These are phyloP conservation scores for Apiospora hydei DNA, from an alignment of 2,329 filamentous ascomycete species.

Conservation along the genomic window DNA sequence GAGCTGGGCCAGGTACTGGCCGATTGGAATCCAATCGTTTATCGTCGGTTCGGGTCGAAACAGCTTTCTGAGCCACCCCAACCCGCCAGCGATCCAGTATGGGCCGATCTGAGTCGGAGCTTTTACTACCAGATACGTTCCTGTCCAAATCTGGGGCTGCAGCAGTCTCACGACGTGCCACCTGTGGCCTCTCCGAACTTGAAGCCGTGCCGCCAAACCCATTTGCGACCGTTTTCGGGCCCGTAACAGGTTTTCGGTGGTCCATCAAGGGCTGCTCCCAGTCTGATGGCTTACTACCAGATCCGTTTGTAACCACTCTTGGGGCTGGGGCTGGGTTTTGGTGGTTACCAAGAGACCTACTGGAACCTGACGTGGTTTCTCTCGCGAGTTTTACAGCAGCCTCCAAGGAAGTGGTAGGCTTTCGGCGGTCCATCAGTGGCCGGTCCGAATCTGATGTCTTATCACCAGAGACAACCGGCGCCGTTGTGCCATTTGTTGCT, in stretches of 20 bases:
- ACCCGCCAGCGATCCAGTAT: neutral
- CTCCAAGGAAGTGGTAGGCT: neutral
- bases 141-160: neutral
- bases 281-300: neutral
- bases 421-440: neutral
- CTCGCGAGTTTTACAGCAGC: neutral
- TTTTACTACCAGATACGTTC: neutral
- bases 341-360: neutral
- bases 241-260: neutral
- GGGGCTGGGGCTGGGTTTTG: neutral
- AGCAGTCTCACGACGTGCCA: neutral
- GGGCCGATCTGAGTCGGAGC: slow-evolving; percentile 12
- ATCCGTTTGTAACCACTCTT: neutral
- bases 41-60: neutral
- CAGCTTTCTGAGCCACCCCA: neutral
- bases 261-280: neutral
- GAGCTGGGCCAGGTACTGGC: neutral
- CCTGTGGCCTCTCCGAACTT: neutral
- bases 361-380: neutral
- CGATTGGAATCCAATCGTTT: neutral
- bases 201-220: neutral
- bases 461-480: neutral
- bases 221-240: neutral
- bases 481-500: neutral
- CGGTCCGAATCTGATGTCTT: neutral